Base-by-base conservation (phyloP, 352 stramenopile species). In the Pythium graminicola region DNA sequence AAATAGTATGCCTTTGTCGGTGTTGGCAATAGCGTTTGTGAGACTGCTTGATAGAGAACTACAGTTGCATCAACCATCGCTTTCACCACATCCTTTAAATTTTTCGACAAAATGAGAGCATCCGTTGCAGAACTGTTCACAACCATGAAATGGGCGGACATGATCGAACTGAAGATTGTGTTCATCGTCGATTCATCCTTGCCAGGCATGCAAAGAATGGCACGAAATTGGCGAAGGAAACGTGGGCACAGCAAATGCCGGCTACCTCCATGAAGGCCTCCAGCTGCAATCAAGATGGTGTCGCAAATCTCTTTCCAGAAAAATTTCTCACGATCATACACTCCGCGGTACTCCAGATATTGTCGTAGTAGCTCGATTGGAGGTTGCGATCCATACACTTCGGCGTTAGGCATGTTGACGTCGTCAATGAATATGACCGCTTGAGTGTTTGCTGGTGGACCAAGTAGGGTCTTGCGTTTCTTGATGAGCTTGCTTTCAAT, bases 341-440 rank as follows among this genome's bases (percentile, higher is more conserved):
- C 97, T 3, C 94, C 94, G 17, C 94, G 89, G 47, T 96, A 96
- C 54, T 98, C 94, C 0, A 98, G 70, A 48, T 98, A 96, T 41
- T 98, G 93, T 1, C 94, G 76, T 41, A 98, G 57, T 11, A 98
- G 63, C 62, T 98, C 94, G 24, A 98, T 94, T 0, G 94, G 91
- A 0, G 91, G 70, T 58, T 98, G 94, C 0, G 94, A 92, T 3
- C 94, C 94, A 51, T 98, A 98, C 50, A 95, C 80, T 46, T 98
- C 94, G 0, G 97, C 84, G 1, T 93, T 70, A 1, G 94, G 94
- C 16, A 98, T 76, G 60, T 98, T 98, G 1, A 98, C 83, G 54
- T 98, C 94, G 58, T 98, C 94, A 0, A 98, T 90, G 58, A 98
- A 98, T 29, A 98, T 81, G 26, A 97, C 63, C 76, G 94, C 89